Conservation (phyloP, 2,329 filamentous ascomycete species). For the Fusarium keratoplasticum region DNA sequence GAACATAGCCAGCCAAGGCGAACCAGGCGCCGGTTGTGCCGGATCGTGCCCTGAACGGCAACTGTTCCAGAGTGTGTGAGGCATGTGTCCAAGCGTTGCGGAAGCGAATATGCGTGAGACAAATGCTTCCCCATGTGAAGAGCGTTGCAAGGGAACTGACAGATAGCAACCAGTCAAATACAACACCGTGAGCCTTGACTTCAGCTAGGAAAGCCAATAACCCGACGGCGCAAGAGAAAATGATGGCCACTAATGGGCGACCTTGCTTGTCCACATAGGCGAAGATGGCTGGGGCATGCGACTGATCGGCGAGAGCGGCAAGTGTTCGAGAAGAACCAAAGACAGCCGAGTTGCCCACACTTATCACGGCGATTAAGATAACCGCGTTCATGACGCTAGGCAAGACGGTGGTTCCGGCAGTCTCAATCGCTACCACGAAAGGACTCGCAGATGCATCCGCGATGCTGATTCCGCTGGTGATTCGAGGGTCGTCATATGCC, state of each 20-base stretch:
- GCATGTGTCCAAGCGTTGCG: constrained; percentile 77
- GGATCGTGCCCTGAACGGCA: constrained; percentile 83
- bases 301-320: constrained; percentile 87
- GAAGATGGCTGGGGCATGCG: constrained; percentile 81
- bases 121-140: constrained; percentile 87
- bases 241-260: constrained; percentile 80
- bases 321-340: constrained; percentile 94
- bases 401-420: constrained; percentile 83
- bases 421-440: constrained; percentile 91
- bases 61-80: constrained; percentile 76
- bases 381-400: constrained; percentile 93
- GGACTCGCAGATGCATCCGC: constrained; percentile 81
- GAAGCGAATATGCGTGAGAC: constrained; percentile 92
- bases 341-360: constrained; percentile 90
- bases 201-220: constrained; percentile 82
- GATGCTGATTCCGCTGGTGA: constrained; percentile 67
- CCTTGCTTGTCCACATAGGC: constrained; percentile 86
- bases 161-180: constrained; percentile 83
- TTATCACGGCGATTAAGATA: constrained; percentile 91
- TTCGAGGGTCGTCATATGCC: constrained; percentile 73
- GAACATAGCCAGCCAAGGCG: constrained; percentile 77
- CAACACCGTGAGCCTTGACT: constrained; percentile 65
- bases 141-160: constrained; percentile 78
- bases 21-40: constrained; percentile 84
- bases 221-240: constrained; percentile 73